phyloP scores from a whole-genome alignment of 2,329 filamentous ascomycete species.

The Cladosporium sp. region DNA sequence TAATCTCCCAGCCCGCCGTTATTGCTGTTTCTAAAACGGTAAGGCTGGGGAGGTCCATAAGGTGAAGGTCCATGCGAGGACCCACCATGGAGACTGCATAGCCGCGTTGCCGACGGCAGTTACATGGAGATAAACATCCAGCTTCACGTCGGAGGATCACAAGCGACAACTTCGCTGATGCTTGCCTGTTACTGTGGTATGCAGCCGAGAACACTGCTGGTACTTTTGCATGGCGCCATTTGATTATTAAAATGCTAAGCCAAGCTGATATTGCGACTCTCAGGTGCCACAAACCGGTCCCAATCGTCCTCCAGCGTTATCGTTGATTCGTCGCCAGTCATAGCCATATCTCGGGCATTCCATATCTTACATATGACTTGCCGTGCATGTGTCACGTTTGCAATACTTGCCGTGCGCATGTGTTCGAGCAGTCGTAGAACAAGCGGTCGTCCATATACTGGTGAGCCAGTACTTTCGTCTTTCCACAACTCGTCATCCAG shows the following conservation, averaged over 20 bases:
- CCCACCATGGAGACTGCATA: neutral
- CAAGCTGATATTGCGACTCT: constrained; percentile 45
- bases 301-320: constrained; percentile 40
- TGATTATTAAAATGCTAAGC: constrained; percentile 30
- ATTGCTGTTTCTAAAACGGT: neutral
- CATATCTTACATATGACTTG: constrained; percentile 52
- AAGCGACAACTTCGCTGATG: neutral
- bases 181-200: neutral
- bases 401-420: constrained; percentile 42
- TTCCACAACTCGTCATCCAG: constrained; percentile 40
- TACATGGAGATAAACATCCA: neutral
- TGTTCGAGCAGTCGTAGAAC: constrained; percentile 43
- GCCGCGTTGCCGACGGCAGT: constrained; percentile 4
- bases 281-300: constrained; percentile 45
- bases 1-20: neutral
- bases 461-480: constrained; percentile 24
- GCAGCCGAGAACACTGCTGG: neutral
- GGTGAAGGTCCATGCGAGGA: constrained; percentile 10
- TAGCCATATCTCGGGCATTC: constrained; percentile 44
- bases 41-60: neutral
- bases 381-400: constrained; percentile 48
- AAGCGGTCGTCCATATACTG: constrained; percentile 40
- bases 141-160: neutral
- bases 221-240: neutral
- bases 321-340: constrained; percentile 16